These are phyloP conservation scores for Trametes polyzona DNA, from an alignment of 1,284 basidiomycete genomes.

Conservation along the genomic window DNA sequence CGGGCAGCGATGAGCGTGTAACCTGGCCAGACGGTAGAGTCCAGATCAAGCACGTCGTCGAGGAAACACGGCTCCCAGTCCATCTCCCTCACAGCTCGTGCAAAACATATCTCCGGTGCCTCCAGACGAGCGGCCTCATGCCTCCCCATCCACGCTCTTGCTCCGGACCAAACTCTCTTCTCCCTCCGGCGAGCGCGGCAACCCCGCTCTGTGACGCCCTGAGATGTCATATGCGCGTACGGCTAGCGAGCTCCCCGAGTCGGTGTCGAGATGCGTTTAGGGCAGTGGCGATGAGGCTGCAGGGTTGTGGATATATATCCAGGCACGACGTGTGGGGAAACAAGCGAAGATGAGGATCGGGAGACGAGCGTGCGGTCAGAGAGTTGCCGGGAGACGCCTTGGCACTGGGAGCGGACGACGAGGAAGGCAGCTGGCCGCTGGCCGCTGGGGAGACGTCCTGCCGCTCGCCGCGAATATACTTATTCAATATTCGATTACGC, in stretches of 20 bases:
- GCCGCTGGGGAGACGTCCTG: background rate
- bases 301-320: background rate
- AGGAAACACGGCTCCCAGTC: constrained; percentile 1
- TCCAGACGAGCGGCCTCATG: background rate
- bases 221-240: no score
- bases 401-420: background rate
- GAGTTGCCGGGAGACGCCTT: constrained; percentile 6
- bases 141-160: background rate
- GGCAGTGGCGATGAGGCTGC: background rate
- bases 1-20: background rate
- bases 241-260: no score
- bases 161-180: background rate
- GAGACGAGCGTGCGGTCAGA: background rate
- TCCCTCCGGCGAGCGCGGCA: background rate
- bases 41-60: background rate
- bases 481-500: constrained; percentile 8
- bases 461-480: background rate
- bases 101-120: constrained; percentile 7
- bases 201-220: no score
- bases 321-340: constrained; percentile 7
- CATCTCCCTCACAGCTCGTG: background rate
- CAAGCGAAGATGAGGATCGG: constrained; percentile 7
- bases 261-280: no score
- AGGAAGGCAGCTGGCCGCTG: background rate
- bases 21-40: background rate